Percentiles rank a stretch among this genome's conserved stretches.
Conservation (phyloP, 305 asterid species). For the Fraxinus floribunda region DNA sequence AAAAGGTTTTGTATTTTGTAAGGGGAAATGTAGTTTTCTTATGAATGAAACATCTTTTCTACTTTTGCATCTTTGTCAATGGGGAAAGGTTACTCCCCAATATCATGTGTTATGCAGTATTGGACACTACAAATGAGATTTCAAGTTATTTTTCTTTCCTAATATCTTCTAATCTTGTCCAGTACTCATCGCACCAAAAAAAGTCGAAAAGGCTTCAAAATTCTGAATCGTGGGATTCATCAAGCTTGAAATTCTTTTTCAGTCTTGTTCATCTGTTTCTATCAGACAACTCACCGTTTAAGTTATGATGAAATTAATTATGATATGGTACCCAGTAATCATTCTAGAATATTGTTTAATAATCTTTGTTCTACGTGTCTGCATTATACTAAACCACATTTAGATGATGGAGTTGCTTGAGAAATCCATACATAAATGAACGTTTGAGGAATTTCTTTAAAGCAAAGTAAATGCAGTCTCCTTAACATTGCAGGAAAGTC, state of each 20-base stretch:
- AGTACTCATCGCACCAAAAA: background rate
- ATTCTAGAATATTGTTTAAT: background rate
- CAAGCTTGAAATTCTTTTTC: background rate
- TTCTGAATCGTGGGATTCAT: background rate
- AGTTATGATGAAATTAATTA: constrained; percentile 20
- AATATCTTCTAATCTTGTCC: background rate
- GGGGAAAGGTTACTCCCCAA: constrained; percentile 15
- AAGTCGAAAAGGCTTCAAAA: background rate
- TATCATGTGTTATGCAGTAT: background rate
- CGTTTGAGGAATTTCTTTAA: constrained; percentile 28
- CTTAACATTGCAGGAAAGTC: constrained; percentile 16
- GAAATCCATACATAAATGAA: background rate
- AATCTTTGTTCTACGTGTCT: background rate
- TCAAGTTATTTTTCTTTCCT: background rate
- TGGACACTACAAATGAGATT: background rate
- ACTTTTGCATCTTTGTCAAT: constrained; percentile 25
- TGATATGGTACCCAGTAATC: constrained; percentile 7
- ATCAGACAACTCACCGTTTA: constrained; percentile 13
- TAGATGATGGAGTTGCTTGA: constrained; percentile 21
- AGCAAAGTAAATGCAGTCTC: constrained; percentile 38
- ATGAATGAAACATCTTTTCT: constrained; percentile 37
- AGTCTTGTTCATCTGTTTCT: constrained; percentile 32
- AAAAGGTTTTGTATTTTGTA: constrained; percentile 50
- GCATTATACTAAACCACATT: background rate
- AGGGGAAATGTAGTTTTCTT: constrained; percentile 39